These are phyloP conservation scores for Odonthalia washingtoniensis DNA, from an alignment of 31 red algal genomes.

Conservation along the genomic window DNA sequence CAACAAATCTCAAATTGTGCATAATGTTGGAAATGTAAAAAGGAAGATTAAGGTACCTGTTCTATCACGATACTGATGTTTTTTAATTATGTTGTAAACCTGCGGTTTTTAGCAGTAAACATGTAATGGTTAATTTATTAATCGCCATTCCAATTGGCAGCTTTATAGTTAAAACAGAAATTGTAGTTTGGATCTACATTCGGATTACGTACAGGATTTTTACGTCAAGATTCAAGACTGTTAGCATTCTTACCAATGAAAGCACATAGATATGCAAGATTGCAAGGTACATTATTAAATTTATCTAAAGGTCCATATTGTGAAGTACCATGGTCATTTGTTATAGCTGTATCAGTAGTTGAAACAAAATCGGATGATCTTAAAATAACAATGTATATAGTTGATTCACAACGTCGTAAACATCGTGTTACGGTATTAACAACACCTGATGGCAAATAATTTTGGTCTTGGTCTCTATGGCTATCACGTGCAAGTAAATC, in stretches of 20 bases:
- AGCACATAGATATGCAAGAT: conserved; percentile 44
- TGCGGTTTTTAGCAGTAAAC: no score
- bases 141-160: no score
- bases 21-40: no score
- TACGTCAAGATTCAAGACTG: conserved; percentile 61
- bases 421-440: conserved; percentile 55
- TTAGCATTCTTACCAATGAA: conserved; percentile 59
- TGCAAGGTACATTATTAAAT: conserved; percentile 56
- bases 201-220: conserved; percentile 54
- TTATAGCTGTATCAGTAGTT: conserved; percentile 54
- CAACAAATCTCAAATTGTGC: no score
- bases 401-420: conserved; percentile 53
- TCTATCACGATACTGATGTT: no score
- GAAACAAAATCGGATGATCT: conserved; percentile 49
- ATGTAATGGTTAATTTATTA: no score
- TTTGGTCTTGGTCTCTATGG: conserved; percentile 51
- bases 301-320: conserved; percentile 54
- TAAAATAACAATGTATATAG: conserved; percentile 52
- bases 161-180: no score
- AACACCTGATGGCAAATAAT: conserved; percentile 36
- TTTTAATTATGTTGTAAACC: no score
- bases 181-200: no score
- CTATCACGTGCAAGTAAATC: conserved; percentile 41
- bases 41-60: no score
- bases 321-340: conserved; percentile 64